phyloP scores from a whole-genome alignment of 2,329 filamentous ascomycete species.

The Aspergillus oerlinghausenensis region DNA sequence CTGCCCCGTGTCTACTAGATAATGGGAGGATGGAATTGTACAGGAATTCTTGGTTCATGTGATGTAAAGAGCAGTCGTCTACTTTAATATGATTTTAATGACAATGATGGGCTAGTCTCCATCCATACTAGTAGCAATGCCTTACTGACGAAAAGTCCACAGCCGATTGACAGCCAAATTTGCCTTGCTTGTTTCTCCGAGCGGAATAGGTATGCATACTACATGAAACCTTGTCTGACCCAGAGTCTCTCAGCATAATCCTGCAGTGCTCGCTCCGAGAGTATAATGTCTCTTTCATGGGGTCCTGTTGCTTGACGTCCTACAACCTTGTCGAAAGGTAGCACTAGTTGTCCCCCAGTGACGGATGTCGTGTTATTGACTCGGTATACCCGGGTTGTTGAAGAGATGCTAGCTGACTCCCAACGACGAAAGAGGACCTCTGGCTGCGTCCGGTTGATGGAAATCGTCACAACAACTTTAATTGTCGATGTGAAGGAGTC shows the following conservation, averaged over 20 bases:
- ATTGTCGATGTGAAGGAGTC: conserved; percentile 12
- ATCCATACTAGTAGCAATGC: no score
- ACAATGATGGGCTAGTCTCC: background rate
- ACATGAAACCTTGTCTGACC: background rate
- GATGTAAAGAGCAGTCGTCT: conserved; percentile 4
- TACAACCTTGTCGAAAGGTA: conserved; percentile 3
- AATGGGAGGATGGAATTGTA: background rate
- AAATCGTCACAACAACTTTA: conserved; percentile 16
- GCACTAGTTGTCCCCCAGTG: conserved; percentile 7
- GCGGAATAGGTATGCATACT: background rate
- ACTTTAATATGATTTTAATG: conserved; percentile 1
- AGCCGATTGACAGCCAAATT: background rate
- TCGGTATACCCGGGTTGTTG: conserved; percentile 15
- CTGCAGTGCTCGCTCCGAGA: conserved; percentile 4
- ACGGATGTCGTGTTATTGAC: conserved; percentile 13
- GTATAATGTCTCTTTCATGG: conserved; percentile 25
- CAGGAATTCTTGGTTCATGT: conserved; percentile 1
- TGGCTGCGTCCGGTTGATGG: conserved; percentile 11
- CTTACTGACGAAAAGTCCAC: background rate
- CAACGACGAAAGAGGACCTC: conserved; percentile 15
- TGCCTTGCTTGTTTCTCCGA: background rate
- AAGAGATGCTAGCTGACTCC: conserved; percentile 13
- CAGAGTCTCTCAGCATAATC: background rate
- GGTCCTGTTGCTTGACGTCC: conserved; percentile 22
- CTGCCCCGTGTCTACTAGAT: conserved; percentile 27